Conservation (phyloP, 345 rosid genomes). For the Lenwebbia sp. region DNA sequence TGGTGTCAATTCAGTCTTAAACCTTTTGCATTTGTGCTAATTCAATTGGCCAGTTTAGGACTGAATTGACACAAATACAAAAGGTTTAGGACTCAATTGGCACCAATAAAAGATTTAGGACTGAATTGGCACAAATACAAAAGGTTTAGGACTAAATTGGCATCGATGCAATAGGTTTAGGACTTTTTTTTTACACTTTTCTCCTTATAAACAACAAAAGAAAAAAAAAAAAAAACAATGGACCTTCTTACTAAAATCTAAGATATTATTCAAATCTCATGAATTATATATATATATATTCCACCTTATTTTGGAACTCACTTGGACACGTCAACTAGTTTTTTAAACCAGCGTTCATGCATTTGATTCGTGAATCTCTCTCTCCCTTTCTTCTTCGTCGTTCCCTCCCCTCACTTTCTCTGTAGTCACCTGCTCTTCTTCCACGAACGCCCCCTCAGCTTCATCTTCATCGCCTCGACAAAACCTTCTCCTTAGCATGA, state of each 20-base stretch:
- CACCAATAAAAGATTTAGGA: no score
- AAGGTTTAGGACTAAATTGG: no score
- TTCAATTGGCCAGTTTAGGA: no score
- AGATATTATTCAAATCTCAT: background rate
- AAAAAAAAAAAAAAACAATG: background rate
- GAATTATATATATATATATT: no score
- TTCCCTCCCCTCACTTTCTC: conserved; percentile 15
- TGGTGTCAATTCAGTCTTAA: no score
- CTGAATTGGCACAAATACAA: no score
- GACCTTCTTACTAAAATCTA: background rate
- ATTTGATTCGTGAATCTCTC: conserved; percentile 4
- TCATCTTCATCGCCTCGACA: conserved; percentile 5
- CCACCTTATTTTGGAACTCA: background rate
- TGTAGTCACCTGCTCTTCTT: conserved; percentile 14
- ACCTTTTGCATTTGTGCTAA: no score
- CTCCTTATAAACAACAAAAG: no score
- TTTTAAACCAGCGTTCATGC: background rate
- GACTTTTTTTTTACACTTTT: no score
- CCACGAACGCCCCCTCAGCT: conserved; percentile 10
- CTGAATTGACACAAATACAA: no score
- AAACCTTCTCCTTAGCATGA: background rate
- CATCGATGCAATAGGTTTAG: no score
- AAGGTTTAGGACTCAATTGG: no score
- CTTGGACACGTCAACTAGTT: background rate
- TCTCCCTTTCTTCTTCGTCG: background rate